phyloP scores from a whole-genome alignment of 2,329 filamentous ascomycete genomes.

The Colletotrichum caudatum region DNA sequence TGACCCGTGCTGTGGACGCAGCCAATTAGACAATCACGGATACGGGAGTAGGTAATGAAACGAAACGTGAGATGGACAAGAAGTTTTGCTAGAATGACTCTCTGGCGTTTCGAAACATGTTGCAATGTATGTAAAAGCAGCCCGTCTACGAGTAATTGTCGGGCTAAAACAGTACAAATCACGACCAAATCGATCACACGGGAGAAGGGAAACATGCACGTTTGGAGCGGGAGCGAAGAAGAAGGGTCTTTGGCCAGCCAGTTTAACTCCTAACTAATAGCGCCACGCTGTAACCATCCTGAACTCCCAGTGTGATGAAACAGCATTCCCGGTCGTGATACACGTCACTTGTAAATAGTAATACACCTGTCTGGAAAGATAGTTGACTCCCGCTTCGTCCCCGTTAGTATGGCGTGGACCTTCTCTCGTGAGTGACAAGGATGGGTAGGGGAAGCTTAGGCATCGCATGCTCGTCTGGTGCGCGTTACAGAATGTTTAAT shows the following conservation, averaged over 20 bases:
- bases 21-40: not conserved
- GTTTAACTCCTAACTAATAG: not conserved
- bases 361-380: conserved; percentile 9
- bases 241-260: not conserved
- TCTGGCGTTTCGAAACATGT: not conserved
- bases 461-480: not conserved
- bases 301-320: not conserved
- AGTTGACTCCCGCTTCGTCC: not conserved
- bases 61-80: not conserved
- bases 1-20: not conserved
- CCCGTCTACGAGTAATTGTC: not conserved
- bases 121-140: too few species aligned
- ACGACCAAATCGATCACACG: too few species aligned
- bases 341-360: conserved; percentile 4
- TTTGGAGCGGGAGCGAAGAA: not conserved
- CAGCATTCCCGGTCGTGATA: not conserved
- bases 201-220: rapidly evolving
- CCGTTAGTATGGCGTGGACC: not conserved
- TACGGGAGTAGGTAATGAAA: not conserved
- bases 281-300: not conserved
- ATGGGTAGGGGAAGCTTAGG: not conserved
- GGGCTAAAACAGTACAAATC: too few species aligned
- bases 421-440: conserved; percentile 4
- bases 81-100: not conserved
- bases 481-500: conserved; percentile 1